Base-by-base conservation (phyloP, 2,329 filamentous ascomycete genomes). In the Dryadomyces quercivorus region DNA sequence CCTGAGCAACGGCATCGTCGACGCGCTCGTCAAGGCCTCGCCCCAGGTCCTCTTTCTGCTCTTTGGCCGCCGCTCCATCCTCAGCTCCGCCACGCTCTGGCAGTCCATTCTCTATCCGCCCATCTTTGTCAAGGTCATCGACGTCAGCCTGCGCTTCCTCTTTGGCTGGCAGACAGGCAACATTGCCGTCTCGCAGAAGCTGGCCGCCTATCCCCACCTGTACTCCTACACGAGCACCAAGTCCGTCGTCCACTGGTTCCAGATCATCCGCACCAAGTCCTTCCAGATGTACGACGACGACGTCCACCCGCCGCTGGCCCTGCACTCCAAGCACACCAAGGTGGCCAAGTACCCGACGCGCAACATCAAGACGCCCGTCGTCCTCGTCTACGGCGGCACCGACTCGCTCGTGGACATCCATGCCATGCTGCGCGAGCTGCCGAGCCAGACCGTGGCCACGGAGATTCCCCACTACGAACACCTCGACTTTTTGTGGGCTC, bases 241-340 rank as follows among this genome's bases (percentile, higher is more conserved):
- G 70, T 91, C 85, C 20, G 90, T 98, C 9, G 93, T 98, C 0
- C 93, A 98, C 66, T 98, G 93, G 93, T 98, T 98, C 67, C 93
- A 98, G 66, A 96, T 98, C 65, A 98, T 98, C 63, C 85, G 93
- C 60, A 96, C 92, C 63, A 88, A 89, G 63, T 90, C 83, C 26
- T 97, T 98, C 68, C 93, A 98, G 69, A 96, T 98, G 88, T 97
- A 91, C 68, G 93, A 98, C 65, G 93, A 98, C 65, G 92, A 97
- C 63, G 80, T 93, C 1, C 86, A 90, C 55, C 84, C 85, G 31
- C 85, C 85, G 0, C 74, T 95, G 57, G 81, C 82, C 53, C 73
- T 91, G 42, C 80, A 79, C 21, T 82, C 82, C 5, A 90, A 92
- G 63, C 95, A 95, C 70, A 95, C 94, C 67, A 96, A 96, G 66